phyloP scores from a whole-genome alignment of 2,329 filamentous ascomycete species.

The Hymenoscyphus infarciens region DNA sequence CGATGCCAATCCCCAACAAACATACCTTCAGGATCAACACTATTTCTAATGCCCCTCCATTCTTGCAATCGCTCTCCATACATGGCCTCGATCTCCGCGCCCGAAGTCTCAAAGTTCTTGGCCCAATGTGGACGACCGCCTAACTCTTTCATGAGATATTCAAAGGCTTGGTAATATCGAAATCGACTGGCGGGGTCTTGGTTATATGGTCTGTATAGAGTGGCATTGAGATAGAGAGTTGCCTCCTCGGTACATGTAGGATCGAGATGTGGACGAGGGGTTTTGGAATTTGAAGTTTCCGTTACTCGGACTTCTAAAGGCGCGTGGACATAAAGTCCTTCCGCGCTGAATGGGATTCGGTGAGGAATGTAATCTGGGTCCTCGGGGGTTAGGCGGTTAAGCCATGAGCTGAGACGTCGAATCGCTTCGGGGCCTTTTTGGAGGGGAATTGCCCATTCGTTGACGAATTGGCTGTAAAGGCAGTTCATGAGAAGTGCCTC shows the following conservation, averaged over 20 bases:
- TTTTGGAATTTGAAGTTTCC: conserved; percentile 54
- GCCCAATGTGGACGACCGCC: conserved; percentile 86
- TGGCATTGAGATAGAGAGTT: conserved; percentile 85
- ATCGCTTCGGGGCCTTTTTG: conserved; percentile 84
- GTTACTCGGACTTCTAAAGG: conserved; percentile 87
- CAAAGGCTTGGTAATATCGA: conserved; percentile 85
- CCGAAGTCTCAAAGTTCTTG: conserved; percentile 74
- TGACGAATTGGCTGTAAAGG: conserved; percentile 96
- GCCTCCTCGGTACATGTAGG: conserved; percentile 65
- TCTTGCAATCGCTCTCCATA: conserved; percentile 65
- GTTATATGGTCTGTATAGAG: conserved; percentile 78
- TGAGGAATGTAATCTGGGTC: conserved; percentile 63
- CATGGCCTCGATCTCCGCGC: conserved; percentile 59
- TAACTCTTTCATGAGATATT: conserved; percentile 84
- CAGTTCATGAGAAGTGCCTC: conserved; percentile 92
- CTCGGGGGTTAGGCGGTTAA: conserved; percentile 59
- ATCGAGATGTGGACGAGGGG: conserved; percentile 63
- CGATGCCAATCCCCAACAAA: conserved; percentile 91
- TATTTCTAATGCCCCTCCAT: conserved; percentile 66
- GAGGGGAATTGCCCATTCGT: conserved; percentile 94
- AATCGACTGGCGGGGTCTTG: conserved; percentile 71
- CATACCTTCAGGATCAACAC: conserved; percentile 76
- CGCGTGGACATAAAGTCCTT: conserved; percentile 80
- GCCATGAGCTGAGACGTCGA: conserved; percentile 77
- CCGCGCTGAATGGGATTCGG: conserved; percentile 75